Evolutionary conservation across 1,284 basidiomycete species (phyloP).

Genomic region (Anthracocystis setariae): DNA sequence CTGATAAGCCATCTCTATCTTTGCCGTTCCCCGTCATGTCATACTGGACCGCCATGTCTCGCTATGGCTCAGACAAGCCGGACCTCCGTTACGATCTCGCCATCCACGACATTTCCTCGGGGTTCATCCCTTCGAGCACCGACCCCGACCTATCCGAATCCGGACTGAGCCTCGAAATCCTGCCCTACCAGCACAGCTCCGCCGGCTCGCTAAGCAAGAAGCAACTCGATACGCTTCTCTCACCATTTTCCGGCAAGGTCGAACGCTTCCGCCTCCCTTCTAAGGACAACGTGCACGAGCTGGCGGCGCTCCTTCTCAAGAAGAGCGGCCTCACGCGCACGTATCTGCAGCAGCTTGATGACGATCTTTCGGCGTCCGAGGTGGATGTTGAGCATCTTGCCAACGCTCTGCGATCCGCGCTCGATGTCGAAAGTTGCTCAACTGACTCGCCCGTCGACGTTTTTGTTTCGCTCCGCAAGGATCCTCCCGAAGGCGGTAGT

Average conservation of each 20-base stretch:
- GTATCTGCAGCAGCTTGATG: slow-evolving; percentile 18
- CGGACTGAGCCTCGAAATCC: slow-evolving; percentile 36
- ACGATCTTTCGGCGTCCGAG: slow-evolving; percentile 31
- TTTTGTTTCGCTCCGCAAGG: slow-evolving; percentile 32
- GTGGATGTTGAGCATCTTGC: slow-evolving; percentile 41
- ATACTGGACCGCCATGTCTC: slow-evolving; percentile 55
- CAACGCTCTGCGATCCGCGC: slow-evolving; percentile 57
- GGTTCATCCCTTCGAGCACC: slow-evolving; percentile 17
- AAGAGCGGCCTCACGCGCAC: slow-evolving; percentile 48
- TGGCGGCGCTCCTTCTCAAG: slow-evolving; percentile 49
- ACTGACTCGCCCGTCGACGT: slow-evolving; percentile 68
- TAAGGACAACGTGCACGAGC: slow-evolving; percentile 40
- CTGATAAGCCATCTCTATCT: slow-evolving; percentile 73
- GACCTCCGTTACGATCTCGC: slow-evolving; percentile 83
- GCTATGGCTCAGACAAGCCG: slow-evolving; percentile 92
- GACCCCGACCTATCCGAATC: neutral
- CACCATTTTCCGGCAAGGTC: slow-evolving; percentile 31
- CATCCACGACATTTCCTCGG: slow-evolving; percentile 46
- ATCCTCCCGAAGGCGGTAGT: slow-evolving; percentile 77
- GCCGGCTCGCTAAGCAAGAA: slow-evolving; percentile 44
- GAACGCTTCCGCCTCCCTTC: slow-evolving; percentile 53
- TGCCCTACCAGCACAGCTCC: slow-evolving; percentile 34
- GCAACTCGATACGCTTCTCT: slow-evolving; percentile 44
- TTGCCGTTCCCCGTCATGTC: slow-evolving; percentile 51
- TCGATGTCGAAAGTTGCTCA: slow-evolving; percentile 69